A percentile compares a stretch with the other conserved stretches of the same genome.
phyloP scores from a whole-genome alignment of 306 rosid genomes.

The Mucuna pruriens region DNA sequence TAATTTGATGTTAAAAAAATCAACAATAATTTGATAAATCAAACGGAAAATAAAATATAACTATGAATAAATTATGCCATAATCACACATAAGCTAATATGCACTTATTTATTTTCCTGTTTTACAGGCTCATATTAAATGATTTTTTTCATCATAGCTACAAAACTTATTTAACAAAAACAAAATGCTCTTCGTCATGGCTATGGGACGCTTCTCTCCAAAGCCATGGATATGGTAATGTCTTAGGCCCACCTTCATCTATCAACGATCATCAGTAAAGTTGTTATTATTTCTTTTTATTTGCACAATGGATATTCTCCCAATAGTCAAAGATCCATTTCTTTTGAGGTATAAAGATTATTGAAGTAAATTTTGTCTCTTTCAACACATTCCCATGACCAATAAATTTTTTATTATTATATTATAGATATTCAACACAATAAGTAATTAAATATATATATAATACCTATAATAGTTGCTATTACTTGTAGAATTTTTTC shows the following conservation, averaged over 20 bases:
- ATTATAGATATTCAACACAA: not conserved
- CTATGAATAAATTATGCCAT: not conserved
- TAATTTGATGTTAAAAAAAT: not conserved
- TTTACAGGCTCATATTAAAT: not conserved
- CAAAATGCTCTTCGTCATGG: not conserved
- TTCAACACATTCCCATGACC: no score
- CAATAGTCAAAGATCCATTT: no score
- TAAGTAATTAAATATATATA: not conserved
- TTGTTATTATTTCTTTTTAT: not conserved
- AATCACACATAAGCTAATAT: not conserved
- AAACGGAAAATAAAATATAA: not conserved
- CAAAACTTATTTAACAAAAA: not conserved
- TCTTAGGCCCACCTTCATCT: not conserved
- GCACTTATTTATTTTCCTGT: not conserved
- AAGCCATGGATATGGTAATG: not conserved
- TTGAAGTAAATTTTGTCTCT: no score
- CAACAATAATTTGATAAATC: not conserved
- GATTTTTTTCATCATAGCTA: constrained; percentile 6
- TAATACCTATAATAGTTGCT: not conserved
- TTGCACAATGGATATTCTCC: no score
- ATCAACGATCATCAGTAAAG: not conserved
- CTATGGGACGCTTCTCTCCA: not conserved
- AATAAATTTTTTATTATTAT: no score
- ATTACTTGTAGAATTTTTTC: not conserved
- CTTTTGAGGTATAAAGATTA: no score